phyloP scores from a whole-genome alignment of 2,329 filamentous ascomycete genomes.

The Calonectria ilicicola region DNA sequence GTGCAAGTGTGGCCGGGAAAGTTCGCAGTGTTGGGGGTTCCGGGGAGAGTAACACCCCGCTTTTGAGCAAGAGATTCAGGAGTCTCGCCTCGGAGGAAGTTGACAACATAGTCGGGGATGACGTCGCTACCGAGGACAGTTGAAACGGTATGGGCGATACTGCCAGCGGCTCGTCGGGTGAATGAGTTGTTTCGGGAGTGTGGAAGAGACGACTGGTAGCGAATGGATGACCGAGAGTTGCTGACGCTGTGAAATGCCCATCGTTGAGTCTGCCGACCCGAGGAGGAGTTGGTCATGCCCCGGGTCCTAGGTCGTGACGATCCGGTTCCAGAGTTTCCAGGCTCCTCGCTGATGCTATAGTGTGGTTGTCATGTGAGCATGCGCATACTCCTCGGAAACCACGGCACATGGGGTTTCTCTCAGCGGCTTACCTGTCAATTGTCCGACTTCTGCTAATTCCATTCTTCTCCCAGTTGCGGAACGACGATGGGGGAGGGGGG shows the following conservation, averaged over 20 bases:
- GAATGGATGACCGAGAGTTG: conserved; percentile 43
- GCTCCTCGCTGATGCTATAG: conserved; percentile 41
- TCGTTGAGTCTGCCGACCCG: conserved; percentile 40
- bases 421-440: conserved; percentile 38
- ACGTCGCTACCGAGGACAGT: conserved; percentile 56
- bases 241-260: conserved; percentile 45
- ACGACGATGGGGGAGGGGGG: conserved; percentile 37
- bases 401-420: background rate
- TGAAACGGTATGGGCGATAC: conserved; percentile 45
- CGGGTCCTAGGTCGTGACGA: conserved; percentile 37
- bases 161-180: conserved; percentile 40
- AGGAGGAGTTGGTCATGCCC: conserved; percentile 40
- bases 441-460: conserved; percentile 33
- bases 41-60: conserved; percentile 42
- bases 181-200: conserved; percentile 37
- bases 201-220: conserved; percentile 33
- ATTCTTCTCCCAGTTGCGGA: conserved; percentile 37
- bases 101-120: conserved; percentile 67
- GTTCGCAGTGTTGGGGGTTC: conserved; percentile 42
- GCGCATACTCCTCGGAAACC: background rate
- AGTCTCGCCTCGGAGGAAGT: conserved; percentile 67
- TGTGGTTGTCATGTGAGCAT: conserved; percentile 7
- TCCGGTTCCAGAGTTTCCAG: conserved; percentile 28
- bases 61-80: conserved; percentile 63
- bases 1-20: conserved; percentile 29